Percentiles rank a stretch among this genome's conserved stretches.
Evolutionary conservation across 805 yeast genomes (phyloP).

Genomic region (Pichia eremophila): DNA sequence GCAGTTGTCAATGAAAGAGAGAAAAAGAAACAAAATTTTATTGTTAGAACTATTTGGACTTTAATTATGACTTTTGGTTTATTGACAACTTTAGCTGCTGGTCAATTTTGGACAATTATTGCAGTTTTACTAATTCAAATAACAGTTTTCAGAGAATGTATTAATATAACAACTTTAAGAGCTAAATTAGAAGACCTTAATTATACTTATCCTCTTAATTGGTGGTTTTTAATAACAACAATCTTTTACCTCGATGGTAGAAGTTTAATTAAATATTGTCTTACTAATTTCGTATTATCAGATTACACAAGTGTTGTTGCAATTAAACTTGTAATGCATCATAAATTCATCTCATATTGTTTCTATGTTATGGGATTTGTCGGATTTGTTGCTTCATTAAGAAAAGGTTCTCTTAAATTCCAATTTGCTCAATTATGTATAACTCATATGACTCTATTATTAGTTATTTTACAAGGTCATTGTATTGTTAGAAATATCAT

Average conservation of each 20-base stretch:
- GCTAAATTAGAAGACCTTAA: slow-evolving; percentile 81
- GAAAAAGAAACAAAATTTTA: slow-evolving; percentile 71
- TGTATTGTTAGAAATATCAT: slow-evolving; percentile 82
- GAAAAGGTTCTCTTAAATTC: slow-evolving; percentile 80
- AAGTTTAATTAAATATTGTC: slow-evolving; percentile 52
- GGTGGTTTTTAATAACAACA: slow-evolving; percentile 87
- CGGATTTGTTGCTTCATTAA: slow-evolving; percentile 78
- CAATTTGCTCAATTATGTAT: slow-evolving; percentile 91
- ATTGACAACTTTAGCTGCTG: slow-evolving; percentile 63
- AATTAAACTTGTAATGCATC: slow-evolving; percentile 41
- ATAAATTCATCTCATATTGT: slow-evolving; percentile 74
- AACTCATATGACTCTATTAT: slow-evolving; percentile 84
- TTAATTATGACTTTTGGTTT: slow-evolving; percentile 78
- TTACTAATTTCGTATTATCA: slow-evolving; percentile 21
- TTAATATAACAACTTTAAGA: slow-evolving; percentile 65
- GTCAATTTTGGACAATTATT: slow-evolving; percentile 73
- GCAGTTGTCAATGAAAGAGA: slow-evolving; percentile 34
- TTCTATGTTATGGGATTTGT: slow-evolving; percentile 82
- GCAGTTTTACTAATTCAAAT: slow-evolving; percentile 68
- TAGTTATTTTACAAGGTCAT: slow-evolving; percentile 92
- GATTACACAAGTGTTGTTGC: slow-evolving; percentile 21
- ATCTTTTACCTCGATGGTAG: slow-evolving; percentile 86
- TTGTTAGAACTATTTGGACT: slow-evolving; percentile 89
- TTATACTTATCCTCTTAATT: slow-evolving; percentile 71
- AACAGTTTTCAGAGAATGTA: slow-evolving; percentile 84